These are phyloP conservation scores for Aspergillus sp. DNA, from an alignment of 2,329 filamentous ascomycete genomes.

Conservation along the genomic window DNA sequence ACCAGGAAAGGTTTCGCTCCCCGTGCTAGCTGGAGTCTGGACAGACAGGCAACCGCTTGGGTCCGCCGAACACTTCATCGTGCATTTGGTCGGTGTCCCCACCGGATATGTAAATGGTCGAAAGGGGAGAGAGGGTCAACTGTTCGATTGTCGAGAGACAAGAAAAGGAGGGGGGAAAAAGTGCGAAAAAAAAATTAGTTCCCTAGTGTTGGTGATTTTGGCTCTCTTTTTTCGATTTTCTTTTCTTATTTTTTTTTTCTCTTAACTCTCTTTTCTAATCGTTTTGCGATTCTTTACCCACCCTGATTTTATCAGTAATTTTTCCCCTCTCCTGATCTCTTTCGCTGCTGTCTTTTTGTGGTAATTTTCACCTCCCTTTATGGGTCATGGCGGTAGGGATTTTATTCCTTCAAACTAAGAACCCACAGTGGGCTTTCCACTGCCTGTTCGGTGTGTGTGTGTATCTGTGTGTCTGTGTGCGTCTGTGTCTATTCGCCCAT, in stretches of 20 bases:
- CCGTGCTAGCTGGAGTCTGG: slow-evolving; percentile 6
- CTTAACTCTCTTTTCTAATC: neutral
- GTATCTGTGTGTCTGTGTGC: neutral
- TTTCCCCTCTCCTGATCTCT: neutral
- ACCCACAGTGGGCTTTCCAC: slow-evolving; percentile 7
- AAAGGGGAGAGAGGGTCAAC: slow-evolving; percentile 4
- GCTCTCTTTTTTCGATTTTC: neutral
- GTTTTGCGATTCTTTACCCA: neutral
- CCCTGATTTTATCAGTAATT: too few species aligned
- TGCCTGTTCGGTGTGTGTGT: slow-evolving; percentile 10
- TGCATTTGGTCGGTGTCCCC: slow-evolving; percentile 20
- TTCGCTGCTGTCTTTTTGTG: neutral
- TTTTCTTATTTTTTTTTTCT: neutral
- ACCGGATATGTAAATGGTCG: slow-evolving; percentile 15
- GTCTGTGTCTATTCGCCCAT: neutral
- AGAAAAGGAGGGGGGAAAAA: neutral
- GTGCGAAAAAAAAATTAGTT: neutral
- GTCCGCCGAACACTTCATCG: slow-evolving; percentile 25
- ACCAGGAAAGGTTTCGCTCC: slow-evolving; percentile 7
- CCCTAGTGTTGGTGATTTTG: neutral
- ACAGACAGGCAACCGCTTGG: slow-evolving; percentile 20
- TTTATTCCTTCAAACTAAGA: slow-evolving; percentile 5
- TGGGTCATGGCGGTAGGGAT: slow-evolving; percentile 5
- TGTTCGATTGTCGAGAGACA: neutral
- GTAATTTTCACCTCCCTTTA: neutral